phyloP scores from a whole-genome alignment of 345 rosid species.

The Aquilaria malaccensis region DNA sequence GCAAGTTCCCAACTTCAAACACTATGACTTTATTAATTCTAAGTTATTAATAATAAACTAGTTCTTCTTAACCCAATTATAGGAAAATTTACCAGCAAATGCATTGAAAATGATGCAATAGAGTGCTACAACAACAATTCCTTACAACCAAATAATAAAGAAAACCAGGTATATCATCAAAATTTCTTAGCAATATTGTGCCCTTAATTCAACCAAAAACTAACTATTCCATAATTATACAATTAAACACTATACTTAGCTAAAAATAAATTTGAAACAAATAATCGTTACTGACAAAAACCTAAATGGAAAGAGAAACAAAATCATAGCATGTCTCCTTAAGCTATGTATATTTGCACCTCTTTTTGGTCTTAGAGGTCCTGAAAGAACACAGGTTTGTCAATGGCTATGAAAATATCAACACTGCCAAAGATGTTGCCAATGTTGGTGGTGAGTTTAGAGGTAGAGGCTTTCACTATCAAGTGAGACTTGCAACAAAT shows the following conservation, averaged over 20 bases:
- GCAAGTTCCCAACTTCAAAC: slow-evolving; percentile 79
- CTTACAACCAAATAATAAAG: slow-evolving; percentile 24
- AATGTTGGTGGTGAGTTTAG: slow-evolving; percentile 21
- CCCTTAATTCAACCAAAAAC: too few species aligned
- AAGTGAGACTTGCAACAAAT: slow-evolving; percentile 12
- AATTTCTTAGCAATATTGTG: too few species aligned
- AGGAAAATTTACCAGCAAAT: slow-evolving; percentile 52
- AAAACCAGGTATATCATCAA: too few species aligned
- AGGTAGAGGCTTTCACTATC: slow-evolving; percentile 32
- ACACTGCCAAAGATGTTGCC: slow-evolving; percentile 55
- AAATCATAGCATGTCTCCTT: not conserved
- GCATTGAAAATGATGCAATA: slow-evolving; percentile 78
- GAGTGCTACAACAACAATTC: slow-evolving; percentile 72
- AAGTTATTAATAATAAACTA: not conserved
- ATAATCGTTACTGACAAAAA: too few species aligned
- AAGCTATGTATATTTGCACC: slow-evolving; percentile 22
- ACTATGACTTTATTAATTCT: not conserved
- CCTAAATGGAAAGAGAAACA: not conserved
- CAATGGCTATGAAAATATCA: slow-evolving; percentile 51
- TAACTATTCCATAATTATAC: too few species aligned
- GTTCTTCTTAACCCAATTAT: not conserved
- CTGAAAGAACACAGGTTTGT: slow-evolving; percentile 46
- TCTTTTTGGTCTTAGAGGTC: slow-evolving; percentile 81
- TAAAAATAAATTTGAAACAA: too few species aligned
- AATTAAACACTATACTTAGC: too few species aligned